Percentiles rank a stretch among this genome's conserved stretches.
Conservation (phyloP, 164 flowering plant species). For the Echeveria elegans region DNA sequence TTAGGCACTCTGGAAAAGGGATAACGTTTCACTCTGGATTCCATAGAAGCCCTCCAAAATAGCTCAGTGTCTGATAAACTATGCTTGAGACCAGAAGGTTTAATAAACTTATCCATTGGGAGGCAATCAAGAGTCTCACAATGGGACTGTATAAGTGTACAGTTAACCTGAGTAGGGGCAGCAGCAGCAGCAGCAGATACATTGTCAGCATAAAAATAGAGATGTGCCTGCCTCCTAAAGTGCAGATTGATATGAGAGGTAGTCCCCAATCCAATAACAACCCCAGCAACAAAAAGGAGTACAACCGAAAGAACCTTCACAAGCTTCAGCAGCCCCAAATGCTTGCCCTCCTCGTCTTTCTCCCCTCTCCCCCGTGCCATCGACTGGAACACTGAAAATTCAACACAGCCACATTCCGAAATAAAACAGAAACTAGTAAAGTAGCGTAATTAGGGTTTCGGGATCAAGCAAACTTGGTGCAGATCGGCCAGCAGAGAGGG, state of each 20-base stretch:
- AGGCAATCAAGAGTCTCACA: slow-evolving; percentile 29
- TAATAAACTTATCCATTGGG: slow-evolving; percentile 23
- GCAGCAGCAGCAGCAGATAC: slow-evolving; percentile 7
- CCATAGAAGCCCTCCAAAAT: slow-evolving; percentile 59
- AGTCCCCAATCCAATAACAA: slow-evolving; percentile 38
- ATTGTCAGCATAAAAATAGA: slow-evolving; percentile 2
- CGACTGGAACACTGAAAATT: background rate
- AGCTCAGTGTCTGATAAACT: slow-evolving; percentile 38
- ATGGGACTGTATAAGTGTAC: slow-evolving; percentile 7
- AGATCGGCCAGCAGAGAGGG: background rate
- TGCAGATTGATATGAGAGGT: slow-evolving; percentile 35
- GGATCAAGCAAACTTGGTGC: no score
- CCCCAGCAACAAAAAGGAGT: slow-evolving; percentile 46
- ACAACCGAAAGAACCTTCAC: slow-evolving; percentile 26
- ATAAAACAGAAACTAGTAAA: background rate
- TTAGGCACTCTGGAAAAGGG: slow-evolving; percentile 41
- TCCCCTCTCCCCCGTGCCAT: slow-evolving; percentile 20
- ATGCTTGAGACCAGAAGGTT: slow-evolving; percentile 31
- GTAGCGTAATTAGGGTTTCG: background rate
- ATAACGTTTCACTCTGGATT: slow-evolving; percentile 27
- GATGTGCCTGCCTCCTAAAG: slow-evolving; percentile 18
- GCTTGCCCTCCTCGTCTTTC: slow-evolving; percentile 17
- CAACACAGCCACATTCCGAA: background rate
- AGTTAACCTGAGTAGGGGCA: slow-evolving; percentile 12
- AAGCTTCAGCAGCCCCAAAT: slow-evolving; percentile 24